phyloP scores from a whole-genome alignment of 306 rosid species.

The Citrullus colocynthis region DNA sequence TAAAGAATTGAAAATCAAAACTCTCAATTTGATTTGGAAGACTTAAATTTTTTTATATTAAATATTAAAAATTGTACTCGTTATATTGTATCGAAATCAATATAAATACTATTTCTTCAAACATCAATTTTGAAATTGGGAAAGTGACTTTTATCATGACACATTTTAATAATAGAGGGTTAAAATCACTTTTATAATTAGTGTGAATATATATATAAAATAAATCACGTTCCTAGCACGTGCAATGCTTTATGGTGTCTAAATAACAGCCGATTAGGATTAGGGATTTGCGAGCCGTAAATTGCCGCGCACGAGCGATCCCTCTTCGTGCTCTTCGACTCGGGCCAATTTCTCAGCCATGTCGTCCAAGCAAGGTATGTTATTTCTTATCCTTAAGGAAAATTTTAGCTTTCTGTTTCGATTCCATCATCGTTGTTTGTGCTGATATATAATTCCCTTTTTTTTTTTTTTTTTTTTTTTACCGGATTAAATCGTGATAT shows the following conservation, averaged over 20 bases:
- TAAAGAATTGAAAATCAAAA: too few relatives aligned
- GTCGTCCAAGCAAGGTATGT: neutral
- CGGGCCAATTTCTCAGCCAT: conserved; percentile 10
- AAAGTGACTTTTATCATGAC: too few relatives aligned
- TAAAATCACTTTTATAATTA: too few relatives aligned
- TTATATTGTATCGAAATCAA: too few relatives aligned
- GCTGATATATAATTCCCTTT: neutral
- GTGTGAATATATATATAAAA: too few relatives aligned
- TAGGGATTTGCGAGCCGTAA: neutral
- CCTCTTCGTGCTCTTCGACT: conserved; percentile 10
- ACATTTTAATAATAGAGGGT: too few relatives aligned
- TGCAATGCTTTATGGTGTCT: neutral
- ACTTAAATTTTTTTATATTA: too few relatives aligned
- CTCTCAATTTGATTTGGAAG: too few relatives aligned
- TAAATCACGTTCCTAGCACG: neutral
- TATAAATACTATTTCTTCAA: too few relatives aligned
- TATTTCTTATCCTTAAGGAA: neutral
- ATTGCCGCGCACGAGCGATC: neutral
- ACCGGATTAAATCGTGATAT: neutral
- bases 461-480: too few relatives aligned
- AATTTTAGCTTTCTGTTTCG: neutral
- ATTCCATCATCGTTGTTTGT: neutral
- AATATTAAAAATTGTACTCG: too few relatives aligned
- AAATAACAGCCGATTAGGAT: neutral
- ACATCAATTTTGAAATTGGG: too few relatives aligned